These are phyloP conservation scores for Aureobasidium namibiae DNA, from an alignment of 2,329 filamentous ascomycete species.

Conservation along the genomic window DNA sequence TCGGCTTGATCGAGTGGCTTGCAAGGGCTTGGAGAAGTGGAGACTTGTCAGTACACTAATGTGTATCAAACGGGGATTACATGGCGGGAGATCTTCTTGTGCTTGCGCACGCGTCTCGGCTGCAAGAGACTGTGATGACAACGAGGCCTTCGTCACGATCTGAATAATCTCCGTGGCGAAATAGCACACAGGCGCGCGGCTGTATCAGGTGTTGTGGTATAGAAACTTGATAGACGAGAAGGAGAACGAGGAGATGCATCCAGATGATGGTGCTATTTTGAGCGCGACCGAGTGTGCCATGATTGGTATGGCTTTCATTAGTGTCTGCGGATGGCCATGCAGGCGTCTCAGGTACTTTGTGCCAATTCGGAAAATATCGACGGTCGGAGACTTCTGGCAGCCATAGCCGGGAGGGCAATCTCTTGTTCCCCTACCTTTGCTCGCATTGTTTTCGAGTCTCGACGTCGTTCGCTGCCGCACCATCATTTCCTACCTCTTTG, in stretches of 20 bases:
- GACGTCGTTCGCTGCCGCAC: slow-evolving; percentile 11
- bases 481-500: neutral
- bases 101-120: slow-evolving; percentile 4
- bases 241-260: neutral
- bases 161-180: neutral
- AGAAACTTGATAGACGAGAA: neutral
- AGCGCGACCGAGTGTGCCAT: neutral
- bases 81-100: slow-evolving; percentile 10
- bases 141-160: neutral
- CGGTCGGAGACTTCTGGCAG: slow-evolving; percentile 10
- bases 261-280: slow-evolving; percentile 4
- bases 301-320: slow-evolving; percentile 9
- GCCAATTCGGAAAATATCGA: neutral
- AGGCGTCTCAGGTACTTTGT: slow-evolving; percentile 7
- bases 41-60: neutral
- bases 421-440: neutral
- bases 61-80: slow-evolving; percentile 10
- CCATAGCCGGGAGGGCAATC: slow-evolving; percentile 9
- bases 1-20: slow-evolving; percentile 11
- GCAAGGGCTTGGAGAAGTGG: slow-evolving; percentile 7
- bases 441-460: slow-evolving; percentile 3
- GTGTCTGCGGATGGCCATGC: neutral
- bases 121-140: neutral
- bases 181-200: neutral
- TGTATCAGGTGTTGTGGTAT: neutral